Base-by-base conservation (phyloP, 495 filamentous ascomycete species). In the Aspergillus hancockii region DNA sequence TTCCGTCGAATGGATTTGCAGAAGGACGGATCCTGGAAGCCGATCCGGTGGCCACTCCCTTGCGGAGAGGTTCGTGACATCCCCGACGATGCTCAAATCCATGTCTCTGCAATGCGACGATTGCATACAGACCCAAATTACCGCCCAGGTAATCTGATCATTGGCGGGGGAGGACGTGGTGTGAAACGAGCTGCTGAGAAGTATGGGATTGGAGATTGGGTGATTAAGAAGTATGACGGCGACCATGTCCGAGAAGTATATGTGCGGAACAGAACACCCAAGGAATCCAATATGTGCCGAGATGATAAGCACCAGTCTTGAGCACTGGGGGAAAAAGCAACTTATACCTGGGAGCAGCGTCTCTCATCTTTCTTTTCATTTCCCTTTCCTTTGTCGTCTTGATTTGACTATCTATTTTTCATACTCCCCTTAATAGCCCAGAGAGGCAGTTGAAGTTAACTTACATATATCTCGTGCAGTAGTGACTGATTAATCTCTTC, bases 1-100 rank as follows among this genome's bases (percentile, higher is more conserved):
- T 93, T 94, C 75, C 83, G 90, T 1, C 82, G 91, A 9, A 91
- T 95, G 89, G 91, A 93, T 65, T 67, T 94, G 19, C 81, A 84
- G 51, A 55, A 77, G 3, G 87, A 93, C 59, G 90, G 90, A 1
- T 83, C 84, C 0, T 95, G 91, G 91, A 88, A 88, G 63, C 86
- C 88, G 0, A 93, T 95, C 58, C 73, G 84, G 21, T 92, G 90
- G 86, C 91, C 91, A 0, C 70, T 94, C 5, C 91, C 91, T 0
- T 83, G 84, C 47, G 91, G 91, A 23, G 91, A 94, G 67, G 85
- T 88, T 5, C 83, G 91, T 2, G 91, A 95, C 67, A 90, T 96
- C 13, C 91, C 91, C 0, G 71, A 82, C 9, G 79, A 85, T 55
- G 90, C 84, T 0, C 79, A 85, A 34, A 80, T 94, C 1, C 91